Evolutionary conservation across 345 rosid genomes (phyloP).

Genomic region (Eucalyptus erythrocorys): DNA sequence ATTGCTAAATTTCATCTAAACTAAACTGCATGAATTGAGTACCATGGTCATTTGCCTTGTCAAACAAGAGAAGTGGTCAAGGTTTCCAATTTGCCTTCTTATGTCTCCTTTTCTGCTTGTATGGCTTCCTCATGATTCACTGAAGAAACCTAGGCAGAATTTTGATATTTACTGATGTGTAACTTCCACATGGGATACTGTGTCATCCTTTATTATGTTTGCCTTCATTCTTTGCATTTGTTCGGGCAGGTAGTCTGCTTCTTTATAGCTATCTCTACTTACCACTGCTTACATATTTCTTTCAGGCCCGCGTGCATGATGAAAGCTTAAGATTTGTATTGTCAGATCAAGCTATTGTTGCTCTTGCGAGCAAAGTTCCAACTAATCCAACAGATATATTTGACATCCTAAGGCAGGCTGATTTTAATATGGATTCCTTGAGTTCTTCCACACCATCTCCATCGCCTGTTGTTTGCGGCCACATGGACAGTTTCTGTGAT

Average conservation of each 20-base stretch:
- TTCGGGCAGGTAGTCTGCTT: neutral
- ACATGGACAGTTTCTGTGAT: constrained; percentile 38
- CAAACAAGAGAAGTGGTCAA: neutral
- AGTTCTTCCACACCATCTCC: constrained; percentile 38
- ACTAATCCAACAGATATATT: constrained; percentile 28
- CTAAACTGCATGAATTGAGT: neutral
- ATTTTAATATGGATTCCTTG: constrained; percentile 28
- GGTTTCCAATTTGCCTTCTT: neutral
- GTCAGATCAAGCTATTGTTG: constrained; percentile 72
- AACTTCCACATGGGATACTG: neutral
- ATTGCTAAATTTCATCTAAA: neutral
- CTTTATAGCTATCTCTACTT: neutral
- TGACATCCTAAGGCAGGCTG: constrained; percentile 45
- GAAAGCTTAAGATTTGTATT: constrained; percentile 78
- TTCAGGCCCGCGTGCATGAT: constrained; percentile 91
- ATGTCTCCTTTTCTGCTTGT: neutral
- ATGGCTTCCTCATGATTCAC: neutral
- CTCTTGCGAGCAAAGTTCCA: constrained; percentile 46
- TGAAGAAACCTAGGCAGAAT: neutral
- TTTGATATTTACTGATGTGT: neutral
- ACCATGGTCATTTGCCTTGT: neutral
- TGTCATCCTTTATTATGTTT: neutral
- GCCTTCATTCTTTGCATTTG: neutral
- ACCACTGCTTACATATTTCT: constrained; percentile 1
- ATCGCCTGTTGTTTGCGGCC: constrained; percentile 62